phyloP scores from a whole-genome alignment of 2,329 filamentous ascomycete genomes.

The Penicillium sp. region DNA sequence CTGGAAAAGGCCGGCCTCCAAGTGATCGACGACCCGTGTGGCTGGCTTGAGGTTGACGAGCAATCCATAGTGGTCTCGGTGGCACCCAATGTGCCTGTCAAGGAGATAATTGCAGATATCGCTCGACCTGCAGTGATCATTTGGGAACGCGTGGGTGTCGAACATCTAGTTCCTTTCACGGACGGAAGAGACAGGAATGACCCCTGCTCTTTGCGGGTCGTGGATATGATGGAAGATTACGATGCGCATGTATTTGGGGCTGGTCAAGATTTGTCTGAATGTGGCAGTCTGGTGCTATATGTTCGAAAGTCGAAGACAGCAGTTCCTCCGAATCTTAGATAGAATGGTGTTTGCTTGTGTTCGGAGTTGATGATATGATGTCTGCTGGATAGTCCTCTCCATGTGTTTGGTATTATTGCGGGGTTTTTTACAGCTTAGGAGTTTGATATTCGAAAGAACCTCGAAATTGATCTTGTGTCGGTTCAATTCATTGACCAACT shows the following conservation, averaged over 20 bases:
- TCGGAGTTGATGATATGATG: neutral
- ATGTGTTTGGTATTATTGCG: neutral
- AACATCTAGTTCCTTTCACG: constrained; percentile 4
- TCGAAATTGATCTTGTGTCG: too few relatives aligned
- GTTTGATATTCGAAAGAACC: too few relatives aligned
- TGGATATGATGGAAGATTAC: constrained; percentile 18
- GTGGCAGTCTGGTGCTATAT: constrained; percentile 10
- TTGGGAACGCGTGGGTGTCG: constrained; percentile 16
- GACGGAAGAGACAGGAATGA: constrained; percentile 5
- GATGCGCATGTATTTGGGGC: constrained; percentile 16
- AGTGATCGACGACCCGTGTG: constrained; percentile 30
- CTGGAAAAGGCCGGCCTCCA: constrained; percentile 14
- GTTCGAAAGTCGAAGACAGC: constrained; percentile 9
- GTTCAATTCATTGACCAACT: too few relatives aligned
- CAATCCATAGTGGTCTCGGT: constrained; percentile 36
- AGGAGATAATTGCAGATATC: constrained; percentile 41
- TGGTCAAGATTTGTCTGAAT: constrained; percentile 1
- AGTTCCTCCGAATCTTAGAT: neutral
- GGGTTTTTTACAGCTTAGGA: neutral
- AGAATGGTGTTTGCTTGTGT: neutral
- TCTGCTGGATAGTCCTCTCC: neutral
- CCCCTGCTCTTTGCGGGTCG: constrained; percentile 13
- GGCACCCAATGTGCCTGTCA: constrained; percentile 33
- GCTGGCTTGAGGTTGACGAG: constrained; percentile 39
- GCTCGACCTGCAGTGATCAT: constrained; percentile 32